These are phyloP conservation scores for Ophiosphaerella herpotricha DNA, from an alignment of 2,329 filamentous ascomycete species.

Conservation along the genomic window DNA sequence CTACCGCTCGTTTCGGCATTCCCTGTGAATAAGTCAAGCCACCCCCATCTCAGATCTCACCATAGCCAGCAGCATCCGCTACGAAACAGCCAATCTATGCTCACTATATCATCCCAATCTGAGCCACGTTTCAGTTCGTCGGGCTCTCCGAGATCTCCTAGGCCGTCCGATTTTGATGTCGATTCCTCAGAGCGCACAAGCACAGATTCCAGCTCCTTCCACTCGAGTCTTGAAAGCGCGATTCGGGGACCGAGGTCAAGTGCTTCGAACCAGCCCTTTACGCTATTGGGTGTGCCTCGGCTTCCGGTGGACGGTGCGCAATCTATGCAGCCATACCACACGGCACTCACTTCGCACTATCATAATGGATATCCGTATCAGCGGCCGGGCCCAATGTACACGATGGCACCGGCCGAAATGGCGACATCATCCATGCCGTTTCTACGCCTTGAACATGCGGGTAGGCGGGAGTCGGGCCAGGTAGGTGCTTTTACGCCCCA, in stretches of 20 bases:
- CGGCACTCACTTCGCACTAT: conserved; percentile 1
- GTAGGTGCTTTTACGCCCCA: no score
- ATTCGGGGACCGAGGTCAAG: conserved; percentile 16
- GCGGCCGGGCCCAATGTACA: conserved; percentile 3
- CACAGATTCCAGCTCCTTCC: conserved; percentile 18
- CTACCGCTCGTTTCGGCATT: conserved; percentile 13
- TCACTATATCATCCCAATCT: conserved; percentile 1
- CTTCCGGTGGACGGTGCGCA: conserved; percentile 3
- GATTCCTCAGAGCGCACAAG: conserved; percentile 11
- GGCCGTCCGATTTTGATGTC: not conserved
- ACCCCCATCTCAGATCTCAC: conserved; percentile 8
- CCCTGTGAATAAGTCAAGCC: conserved; percentile 6
- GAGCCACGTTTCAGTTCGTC: conserved; percentile 11
- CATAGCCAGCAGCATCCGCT: conserved; percentile 22
- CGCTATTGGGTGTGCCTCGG: conserved; percentile 6
- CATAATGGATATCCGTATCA: conserved; percentile 5
- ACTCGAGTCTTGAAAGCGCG: conserved; percentile 9
- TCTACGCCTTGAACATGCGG: not conserved
- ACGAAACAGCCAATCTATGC: conserved; percentile 15
- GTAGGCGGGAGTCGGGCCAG: not conserved
- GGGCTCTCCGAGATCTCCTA: conserved; percentile 1
- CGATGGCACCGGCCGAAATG: not conserved
- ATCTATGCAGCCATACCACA: conserved; percentile 1
- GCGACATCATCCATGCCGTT: not conserved
- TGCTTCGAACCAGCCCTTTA: conserved; percentile 16